Conservation (phyloP, 2,329 filamentous ascomycete species). For the Fusarium tricinctum region DNA sequence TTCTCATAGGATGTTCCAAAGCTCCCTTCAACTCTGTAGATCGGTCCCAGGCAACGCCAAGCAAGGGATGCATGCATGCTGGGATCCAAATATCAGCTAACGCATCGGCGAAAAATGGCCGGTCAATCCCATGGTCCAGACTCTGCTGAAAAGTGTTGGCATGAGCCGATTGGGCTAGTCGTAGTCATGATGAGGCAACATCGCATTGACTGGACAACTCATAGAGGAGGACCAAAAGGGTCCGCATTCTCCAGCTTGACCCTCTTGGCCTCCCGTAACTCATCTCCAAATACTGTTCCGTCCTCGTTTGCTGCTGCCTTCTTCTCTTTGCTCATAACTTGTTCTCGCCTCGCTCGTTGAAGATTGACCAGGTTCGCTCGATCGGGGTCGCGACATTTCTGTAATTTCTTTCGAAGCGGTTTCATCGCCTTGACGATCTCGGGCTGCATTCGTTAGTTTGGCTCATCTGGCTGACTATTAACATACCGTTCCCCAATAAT, state of each 20-base stretch:
- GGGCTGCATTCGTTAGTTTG: slow-evolving; percentile 53
- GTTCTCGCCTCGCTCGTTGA: slow-evolving; percentile 73
- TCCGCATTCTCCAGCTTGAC: slow-evolving; percentile 63
- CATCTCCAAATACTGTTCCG: slow-evolving; percentile 62
- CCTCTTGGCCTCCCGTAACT: slow-evolving; percentile 60
- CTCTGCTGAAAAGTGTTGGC: slow-evolving; percentile 23
- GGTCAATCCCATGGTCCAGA: slow-evolving; percentile 15
- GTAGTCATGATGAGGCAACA: slow-evolving; percentile 9
- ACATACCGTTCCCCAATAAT: slow-evolving; percentile 68
- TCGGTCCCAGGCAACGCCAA: slow-evolving; percentile 22
- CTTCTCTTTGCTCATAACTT: slow-evolving; percentile 61
- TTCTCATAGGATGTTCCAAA: slow-evolving; percentile 11
- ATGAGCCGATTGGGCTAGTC: slow-evolving; percentile 26
- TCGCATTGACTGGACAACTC: slow-evolving; percentile 40
- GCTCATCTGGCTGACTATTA: not conserved
- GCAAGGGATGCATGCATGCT: slow-evolving; percentile 24
- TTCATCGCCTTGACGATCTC: slow-evolving; percentile 64
- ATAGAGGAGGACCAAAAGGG: slow-evolving; percentile 63
- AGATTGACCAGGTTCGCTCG: slow-evolving; percentile 79
- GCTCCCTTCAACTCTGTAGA: slow-evolving; percentile 19
- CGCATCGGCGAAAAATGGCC: slow-evolving; percentile 31
- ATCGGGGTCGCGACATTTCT: slow-evolving; percentile 79
- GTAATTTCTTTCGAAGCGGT: slow-evolving; percentile 76
- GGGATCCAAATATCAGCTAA: slow-evolving; percentile 29
- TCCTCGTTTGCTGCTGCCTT: slow-evolving; percentile 59